Evolutionary conservation across 768 basidiomycete genomes (phyloP).

Genomic region (Exsudoporus frostii): DNA sequence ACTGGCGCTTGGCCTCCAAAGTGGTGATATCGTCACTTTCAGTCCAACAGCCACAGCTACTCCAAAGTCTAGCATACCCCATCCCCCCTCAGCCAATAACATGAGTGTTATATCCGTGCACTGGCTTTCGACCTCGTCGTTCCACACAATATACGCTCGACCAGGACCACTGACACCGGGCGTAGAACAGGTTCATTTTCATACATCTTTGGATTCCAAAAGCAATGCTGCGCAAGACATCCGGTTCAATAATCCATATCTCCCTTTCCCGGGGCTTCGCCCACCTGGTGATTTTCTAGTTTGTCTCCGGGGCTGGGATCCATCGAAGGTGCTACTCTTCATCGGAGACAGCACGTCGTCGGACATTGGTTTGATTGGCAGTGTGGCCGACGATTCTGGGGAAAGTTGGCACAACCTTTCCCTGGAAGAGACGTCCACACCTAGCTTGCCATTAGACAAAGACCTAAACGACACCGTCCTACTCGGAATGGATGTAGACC

Average conservation of each 20-base stretch:
- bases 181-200: constrained; percentile 40
- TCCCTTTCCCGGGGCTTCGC: constrained; percentile 44
- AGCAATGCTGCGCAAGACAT: constrained; percentile 36
- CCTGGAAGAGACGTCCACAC: constrained; percentile 47
- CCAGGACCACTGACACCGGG: constrained; percentile 38
- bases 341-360: constrained; percentile 50
- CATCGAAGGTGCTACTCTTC: constrained; percentile 40
- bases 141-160: constrained; percentile 61
- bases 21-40: constrained; percentile 70
- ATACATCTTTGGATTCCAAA: constrained; percentile 43
- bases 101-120: constrained; percentile 49
- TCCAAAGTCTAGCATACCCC: constrained; percentile 54
- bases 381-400: constrained; percentile 22
- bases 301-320: constrained; percentile 43
- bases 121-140: constrained; percentile 71
- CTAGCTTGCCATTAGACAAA: constrained; percentile 65
- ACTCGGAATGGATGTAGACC: constrained; percentile 60
- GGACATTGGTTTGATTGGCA: constrained; percentile 47
- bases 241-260: constrained; percentile 38
- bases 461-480: constrained; percentile 69
- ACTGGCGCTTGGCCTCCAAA: constrained; percentile 67
- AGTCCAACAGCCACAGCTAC: constrained; percentile 50
- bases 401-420: constrained; percentile 45
- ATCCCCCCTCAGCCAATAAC: constrained; percentile 50
- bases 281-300: constrained; percentile 44